phyloP scores from a whole-genome alignment of 1,284 basidiomycete species.

The Cryptococcus sp. region DNA sequence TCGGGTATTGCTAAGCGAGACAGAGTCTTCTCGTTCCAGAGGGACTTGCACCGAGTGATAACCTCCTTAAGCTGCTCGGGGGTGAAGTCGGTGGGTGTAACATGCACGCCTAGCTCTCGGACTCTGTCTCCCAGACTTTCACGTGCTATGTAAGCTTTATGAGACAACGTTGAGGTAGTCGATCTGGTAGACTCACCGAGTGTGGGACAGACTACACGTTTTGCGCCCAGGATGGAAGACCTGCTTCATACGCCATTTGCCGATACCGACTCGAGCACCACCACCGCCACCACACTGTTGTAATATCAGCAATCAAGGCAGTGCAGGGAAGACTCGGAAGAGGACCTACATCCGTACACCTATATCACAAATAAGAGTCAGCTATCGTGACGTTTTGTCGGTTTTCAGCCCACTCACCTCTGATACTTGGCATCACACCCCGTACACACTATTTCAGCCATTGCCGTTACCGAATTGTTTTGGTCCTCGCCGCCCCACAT shows the following conservation, averaged over 20 bases:
- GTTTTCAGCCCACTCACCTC: slow-evolving; percentile 21
- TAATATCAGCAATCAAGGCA: neutral
- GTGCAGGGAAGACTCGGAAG: neutral
- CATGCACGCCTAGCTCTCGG: slow-evolving; percentile 46
- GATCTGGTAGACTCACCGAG: slow-evolving; percentile 19
- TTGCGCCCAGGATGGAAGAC: slow-evolving; percentile 51
- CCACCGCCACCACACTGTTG: slow-evolving; percentile 49
- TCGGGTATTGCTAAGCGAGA: slow-evolving; percentile 49
- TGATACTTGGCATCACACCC: slow-evolving; percentile 45
- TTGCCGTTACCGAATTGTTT: slow-evolving; percentile 22
- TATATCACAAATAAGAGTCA: neutral
- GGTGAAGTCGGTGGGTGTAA: slow-evolving; percentile 44
- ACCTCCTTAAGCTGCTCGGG: slow-evolving; percentile 47
- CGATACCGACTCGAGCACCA: slow-evolving; percentile 49
- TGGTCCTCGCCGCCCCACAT: slow-evolving; percentile 33
- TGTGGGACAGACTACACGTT: slow-evolving; percentile 51
- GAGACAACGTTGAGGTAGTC: neutral
- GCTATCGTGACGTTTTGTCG: neutral
- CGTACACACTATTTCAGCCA: slow-evolving; percentile 42
- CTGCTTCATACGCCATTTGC: slow-evolving; percentile 53
- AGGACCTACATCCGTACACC: slow-evolving; percentile 29
- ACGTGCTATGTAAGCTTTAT: neutral
- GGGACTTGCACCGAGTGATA: slow-evolving; percentile 39
- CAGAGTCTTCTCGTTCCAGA: slow-evolving; percentile 49
- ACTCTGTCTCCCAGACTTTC: slow-evolving; percentile 43